Evolutionary conservation across 768 basidiomycete genomes (phyloP).

Genomic region (Phanerochaete sordida): DNA sequence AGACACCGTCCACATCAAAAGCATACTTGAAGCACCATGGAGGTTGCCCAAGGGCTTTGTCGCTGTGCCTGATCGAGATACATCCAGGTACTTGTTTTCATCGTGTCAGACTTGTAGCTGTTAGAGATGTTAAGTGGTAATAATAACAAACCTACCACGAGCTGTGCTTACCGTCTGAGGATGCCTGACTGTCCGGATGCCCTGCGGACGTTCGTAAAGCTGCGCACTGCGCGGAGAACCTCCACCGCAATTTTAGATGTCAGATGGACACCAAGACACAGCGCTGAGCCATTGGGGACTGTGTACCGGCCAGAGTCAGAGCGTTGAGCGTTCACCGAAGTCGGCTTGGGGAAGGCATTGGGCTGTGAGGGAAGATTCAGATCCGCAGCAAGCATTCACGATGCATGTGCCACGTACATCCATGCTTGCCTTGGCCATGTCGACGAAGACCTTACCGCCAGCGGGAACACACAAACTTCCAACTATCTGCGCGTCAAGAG

Average conservation of each 20-base stretch:
- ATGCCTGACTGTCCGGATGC: constrained; percentile 66
- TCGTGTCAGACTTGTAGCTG: constrained; percentile 46
- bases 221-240: constrained; percentile 62
- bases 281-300: constrained; percentile 44
- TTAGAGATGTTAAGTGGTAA: not conserved
- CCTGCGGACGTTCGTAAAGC: constrained; percentile 53
- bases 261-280: constrained; percentile 48
- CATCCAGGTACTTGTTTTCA: constrained; percentile 45
- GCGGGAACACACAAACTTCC: constrained; percentile 40
- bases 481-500: constrained; percentile 42
- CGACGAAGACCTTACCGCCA: constrained; percentile 57
- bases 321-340: constrained; percentile 41
- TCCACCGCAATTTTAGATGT: constrained; percentile 53
- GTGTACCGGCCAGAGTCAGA: constrained; percentile 42
- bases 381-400: not conserved
- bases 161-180: constrained; percentile 45
- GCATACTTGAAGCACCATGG: constrained; percentile 57
- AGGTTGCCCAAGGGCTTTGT: constrained; percentile 63
- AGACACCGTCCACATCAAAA: too few relatives aligned
- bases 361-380: constrained; percentile 36
- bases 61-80: constrained; percentile 52
- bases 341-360: constrained; percentile 48
- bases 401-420: constrained; percentile 47
- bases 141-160: not conserved
- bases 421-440: constrained; percentile 52